A percentile compares a stretch with the other conserved stretches of the same genome.
phyloP scores from a whole-genome alignment of 2,329 filamentous ascomycete genomes.

The Colletotrichum magnum region DNA sequence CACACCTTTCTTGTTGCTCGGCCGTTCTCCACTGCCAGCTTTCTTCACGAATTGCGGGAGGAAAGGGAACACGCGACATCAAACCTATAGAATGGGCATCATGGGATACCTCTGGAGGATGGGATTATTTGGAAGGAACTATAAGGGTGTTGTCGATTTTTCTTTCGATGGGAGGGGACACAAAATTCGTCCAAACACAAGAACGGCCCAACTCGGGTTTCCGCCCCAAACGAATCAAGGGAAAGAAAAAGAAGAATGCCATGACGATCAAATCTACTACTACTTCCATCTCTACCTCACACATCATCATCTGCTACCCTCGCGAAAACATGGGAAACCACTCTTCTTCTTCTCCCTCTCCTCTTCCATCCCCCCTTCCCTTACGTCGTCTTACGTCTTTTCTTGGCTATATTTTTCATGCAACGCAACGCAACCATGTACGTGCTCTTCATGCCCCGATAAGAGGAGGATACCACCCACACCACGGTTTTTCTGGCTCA shows the following conservation, averaged over 20 bases:
- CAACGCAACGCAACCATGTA: constrained; percentile 4
- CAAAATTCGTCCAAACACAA: background rate
- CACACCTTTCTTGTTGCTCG: constrained; percentile 17
- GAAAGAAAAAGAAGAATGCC: constrained; percentile 13
- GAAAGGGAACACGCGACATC: constrained; percentile 5
- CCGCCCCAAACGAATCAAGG: background rate
- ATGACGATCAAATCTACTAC: constrained; percentile 24
- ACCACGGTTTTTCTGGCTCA: constrained; percentile 1
- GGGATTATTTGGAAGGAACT: constrained; percentile 1
- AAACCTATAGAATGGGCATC: constrained; percentile 31
- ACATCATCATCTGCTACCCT: background rate
- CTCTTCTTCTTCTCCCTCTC: background rate
- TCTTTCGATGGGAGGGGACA: constrained; percentile 2
- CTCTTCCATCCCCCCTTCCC: background rate
- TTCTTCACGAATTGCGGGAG: constrained; percentile 18
- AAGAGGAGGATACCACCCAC: constrained; percentile 28
- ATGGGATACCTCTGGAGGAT: constrained; percentile 19
- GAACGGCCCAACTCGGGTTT: background rate
- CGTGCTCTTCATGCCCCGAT: constrained; percentile 20
- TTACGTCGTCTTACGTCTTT: background rate
- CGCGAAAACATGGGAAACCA: background rate
- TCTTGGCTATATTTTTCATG: constrained; percentile 2
- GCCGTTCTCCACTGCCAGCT: constrained; percentile 1
- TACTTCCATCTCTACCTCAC: constrained; percentile 5
- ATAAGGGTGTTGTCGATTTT: constrained; percentile 13